Percentiles rank a stretch among this genome's conserved stretches.
These are phyloP conservation scores for Leptoxyphium fumago DNA, from an alignment of 2,329 filamentous ascomycete species.

Conservation along the genomic window DNA sequence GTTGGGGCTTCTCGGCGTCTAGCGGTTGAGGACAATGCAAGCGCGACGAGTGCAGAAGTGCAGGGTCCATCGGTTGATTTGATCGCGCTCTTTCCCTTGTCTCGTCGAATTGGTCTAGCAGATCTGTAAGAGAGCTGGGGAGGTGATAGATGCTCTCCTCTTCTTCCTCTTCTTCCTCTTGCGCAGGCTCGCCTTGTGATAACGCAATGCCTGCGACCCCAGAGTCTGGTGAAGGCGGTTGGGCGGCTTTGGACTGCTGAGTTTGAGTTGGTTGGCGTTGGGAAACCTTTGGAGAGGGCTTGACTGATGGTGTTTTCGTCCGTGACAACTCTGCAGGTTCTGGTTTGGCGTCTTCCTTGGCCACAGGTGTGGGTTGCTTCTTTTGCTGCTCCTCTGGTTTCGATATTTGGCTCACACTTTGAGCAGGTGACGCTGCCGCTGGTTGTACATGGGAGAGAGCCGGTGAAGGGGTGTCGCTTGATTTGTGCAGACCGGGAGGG, in stretches of 20 bases:
- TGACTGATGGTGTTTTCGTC: conserved; percentile 13
- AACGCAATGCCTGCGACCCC: conserved; percentile 21
- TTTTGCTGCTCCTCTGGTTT: conserved; percentile 12
- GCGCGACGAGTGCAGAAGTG: conserved; percentile 63
- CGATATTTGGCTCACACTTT: conserved; percentile 11
- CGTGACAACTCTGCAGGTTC: conserved; percentile 6
- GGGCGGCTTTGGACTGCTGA: conserved; percentile 7
- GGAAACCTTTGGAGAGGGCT: conserved; percentile 22
- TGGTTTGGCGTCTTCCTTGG: conserved; percentile 15
- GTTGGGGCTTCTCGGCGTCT: conserved; percentile 69
- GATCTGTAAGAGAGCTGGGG: conserved; percentile 72
- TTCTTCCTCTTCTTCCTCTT: conserved; percentile 33
- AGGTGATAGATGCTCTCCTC: conserved; percentile 88
- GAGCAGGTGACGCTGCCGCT: conserved; percentile 21
- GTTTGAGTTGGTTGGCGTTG: conserved; percentile 22
- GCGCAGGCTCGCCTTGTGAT: conserved; percentile 38
- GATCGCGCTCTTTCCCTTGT: conserved; percentile 56
- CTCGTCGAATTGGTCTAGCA: conserved; percentile 79
- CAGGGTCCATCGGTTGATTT: conserved; percentile 47
- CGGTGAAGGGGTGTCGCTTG: conserved; percentile 45
- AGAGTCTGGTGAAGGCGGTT: conserved; percentile 20
- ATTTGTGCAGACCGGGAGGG: conserved; percentile 52
- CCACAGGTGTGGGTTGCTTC: conserved; percentile 14
- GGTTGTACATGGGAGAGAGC: conserved; percentile 24
- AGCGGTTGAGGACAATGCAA: conserved; percentile 55